Percentiles rank a stretch among this genome's conserved stretches.
These are phyloP conservation scores for Plectosphaerella sp. DNA, from an alignment of 2,329 filamentous ascomycete species.

Conservation along the genomic window DNA sequence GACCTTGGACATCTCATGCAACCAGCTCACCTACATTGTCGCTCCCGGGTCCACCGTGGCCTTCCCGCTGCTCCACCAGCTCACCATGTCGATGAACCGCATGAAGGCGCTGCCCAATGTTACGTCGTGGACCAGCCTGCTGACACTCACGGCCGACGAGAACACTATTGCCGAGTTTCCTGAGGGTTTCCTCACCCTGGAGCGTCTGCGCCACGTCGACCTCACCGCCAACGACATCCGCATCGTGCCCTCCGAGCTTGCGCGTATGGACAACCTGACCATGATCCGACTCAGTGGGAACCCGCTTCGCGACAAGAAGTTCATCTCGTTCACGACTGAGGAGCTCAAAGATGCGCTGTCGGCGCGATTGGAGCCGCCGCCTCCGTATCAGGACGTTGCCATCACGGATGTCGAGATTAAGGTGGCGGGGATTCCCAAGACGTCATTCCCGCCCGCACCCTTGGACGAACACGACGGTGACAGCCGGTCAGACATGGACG, in stretches of 20 bases:
- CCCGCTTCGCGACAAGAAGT: conserved; percentile 82
- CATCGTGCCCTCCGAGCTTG: conserved; percentile 69
- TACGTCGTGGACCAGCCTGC: conserved; percentile 66
- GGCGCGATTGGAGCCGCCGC: conserved; percentile 58
- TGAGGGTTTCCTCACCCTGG: conserved; percentile 64
- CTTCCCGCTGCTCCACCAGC: conserved; percentile 66
- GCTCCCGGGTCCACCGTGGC: conserved; percentile 41
- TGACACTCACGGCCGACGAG: conserved; percentile 73
- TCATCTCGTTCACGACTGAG: conserved; percentile 72
- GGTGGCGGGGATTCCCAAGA: conserved; percentile 14
- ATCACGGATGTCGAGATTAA: conserved; percentile 25
- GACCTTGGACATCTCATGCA: conserved; percentile 71
- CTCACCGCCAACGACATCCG: conserved; percentile 82
- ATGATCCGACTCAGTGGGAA: conserved; percentile 82
- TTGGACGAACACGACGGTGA: conserved; percentile 33
- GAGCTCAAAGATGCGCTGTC: conserved; percentile 74
- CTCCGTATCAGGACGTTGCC: conserved; percentile 29
- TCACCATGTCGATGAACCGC: conserved; percentile 79
- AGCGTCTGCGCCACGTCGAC: conserved; percentile 70
- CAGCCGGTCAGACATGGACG: conserved; percentile 45
- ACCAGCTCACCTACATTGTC: conserved; percentile 59
- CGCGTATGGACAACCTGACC: conserved; percentile 71
- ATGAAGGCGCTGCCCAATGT: conserved; percentile 70
- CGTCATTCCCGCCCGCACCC: conserved; percentile 1
- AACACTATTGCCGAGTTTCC: conserved; percentile 78